phyloP scores from a whole-genome alignment of 805 yeast species.

The Yamadazyma sp. region DNA sequence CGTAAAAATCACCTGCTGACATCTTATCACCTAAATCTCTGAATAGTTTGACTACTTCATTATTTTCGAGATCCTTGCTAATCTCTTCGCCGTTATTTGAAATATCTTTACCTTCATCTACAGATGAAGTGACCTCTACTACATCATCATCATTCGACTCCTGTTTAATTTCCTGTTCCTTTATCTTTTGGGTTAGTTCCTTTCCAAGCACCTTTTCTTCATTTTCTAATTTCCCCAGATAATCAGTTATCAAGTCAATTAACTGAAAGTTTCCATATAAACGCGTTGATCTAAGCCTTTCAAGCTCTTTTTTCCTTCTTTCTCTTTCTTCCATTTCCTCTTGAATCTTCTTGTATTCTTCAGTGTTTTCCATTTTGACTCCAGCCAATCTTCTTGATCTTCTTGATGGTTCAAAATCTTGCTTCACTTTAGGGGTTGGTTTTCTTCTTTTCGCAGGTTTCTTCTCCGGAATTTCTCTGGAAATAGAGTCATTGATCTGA shows the following conservation, averaged over 20 bases:
- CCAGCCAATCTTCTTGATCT: constrained; percentile 82
- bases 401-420: constrained; percentile 53
- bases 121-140: not conserved
- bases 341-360: constrained; percentile 32
- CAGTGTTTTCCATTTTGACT: constrained; percentile 52
- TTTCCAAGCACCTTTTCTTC: constrained; percentile 26
- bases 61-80: constrained; percentile 15
- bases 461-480: constrained; percentile 38
- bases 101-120: no score
- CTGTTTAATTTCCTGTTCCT: constrained; percentile 6
- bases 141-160: constrained; percentile 11
- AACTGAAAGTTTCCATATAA: constrained; percentile 65
- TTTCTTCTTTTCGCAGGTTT: constrained; percentile 23
- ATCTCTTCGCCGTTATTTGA: constrained; percentile 7
- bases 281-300: constrained; percentile 52
- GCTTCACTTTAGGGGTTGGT: constrained; percentile 21
- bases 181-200: constrained; percentile 1
- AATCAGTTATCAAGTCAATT: constrained; percentile 52
- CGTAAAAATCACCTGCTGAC: constrained; percentile 71
- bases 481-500: constrained; percentile 51
- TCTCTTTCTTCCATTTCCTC: constrained; percentile 34
- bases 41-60: constrained; percentile 32
- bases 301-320: constrained; percentile 37
- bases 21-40: constrained; percentile 46
- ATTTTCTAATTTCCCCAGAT: constrained; percentile 31